Conservation (phyloP, 306 rosid genomes). For the Casuarina glauca region DNA sequence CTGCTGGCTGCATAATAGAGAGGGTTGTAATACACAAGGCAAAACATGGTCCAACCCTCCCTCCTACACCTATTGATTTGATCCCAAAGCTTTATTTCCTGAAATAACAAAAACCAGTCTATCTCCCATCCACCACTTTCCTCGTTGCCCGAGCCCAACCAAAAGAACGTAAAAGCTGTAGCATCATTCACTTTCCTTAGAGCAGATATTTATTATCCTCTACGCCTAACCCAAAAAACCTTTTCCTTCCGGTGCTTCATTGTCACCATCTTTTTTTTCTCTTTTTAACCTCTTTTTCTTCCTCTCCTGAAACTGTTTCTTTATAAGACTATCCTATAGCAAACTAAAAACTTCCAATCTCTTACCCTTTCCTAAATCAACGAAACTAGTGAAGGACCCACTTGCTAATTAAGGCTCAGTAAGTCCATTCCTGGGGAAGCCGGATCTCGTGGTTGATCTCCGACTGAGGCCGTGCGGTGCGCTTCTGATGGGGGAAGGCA, state of each 20-base stretch:
- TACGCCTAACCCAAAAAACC: constrained; percentile 22
- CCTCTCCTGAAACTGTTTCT: background rate
- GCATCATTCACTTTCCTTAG: background rate
- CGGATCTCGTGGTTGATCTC: constrained; percentile 49
- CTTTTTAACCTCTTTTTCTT: background rate
- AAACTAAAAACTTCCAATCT: constrained; percentile 28
- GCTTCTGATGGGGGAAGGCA: constrained; percentile 37
- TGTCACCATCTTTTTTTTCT: background rate
- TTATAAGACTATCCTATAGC: constrained; percentile 7
- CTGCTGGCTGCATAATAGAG: too few species aligned
- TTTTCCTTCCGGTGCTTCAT: background rate
- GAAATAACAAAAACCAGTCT: background rate
- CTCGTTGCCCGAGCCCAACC: constrained; percentile 11
- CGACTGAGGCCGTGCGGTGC: constrained; percentile 32
- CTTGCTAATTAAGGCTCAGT: constrained; percentile 19
- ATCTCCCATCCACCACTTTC: constrained; percentile 6
- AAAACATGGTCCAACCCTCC: constrained; percentile 1
- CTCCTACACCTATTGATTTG: background rate
- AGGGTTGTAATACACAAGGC: background rate
- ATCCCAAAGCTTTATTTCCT: constrained; percentile 8
- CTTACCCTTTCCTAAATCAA: background rate
- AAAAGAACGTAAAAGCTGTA: constrained; percentile 5
- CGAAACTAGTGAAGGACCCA: background rate
- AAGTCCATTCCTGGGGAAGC: constrained; percentile 84
- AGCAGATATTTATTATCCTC: constrained; percentile 14